Evolutionary conservation across 495 filamentous ascomycete species (phyloP).

Genomic region (Penicillium dipodomyicola): DNA sequence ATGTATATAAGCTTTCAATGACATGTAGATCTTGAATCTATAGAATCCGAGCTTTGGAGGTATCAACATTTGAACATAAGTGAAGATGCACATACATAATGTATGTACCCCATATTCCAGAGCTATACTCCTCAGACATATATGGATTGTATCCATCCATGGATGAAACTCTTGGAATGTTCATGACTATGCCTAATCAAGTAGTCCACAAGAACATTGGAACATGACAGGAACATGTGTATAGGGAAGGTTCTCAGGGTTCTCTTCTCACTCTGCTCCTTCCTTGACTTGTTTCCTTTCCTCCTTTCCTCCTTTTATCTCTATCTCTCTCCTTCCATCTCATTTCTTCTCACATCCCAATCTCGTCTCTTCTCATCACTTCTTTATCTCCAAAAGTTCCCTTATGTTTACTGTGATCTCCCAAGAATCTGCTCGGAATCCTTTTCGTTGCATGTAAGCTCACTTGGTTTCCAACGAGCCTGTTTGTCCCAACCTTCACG

Average conservation of each 20-base stretch:
- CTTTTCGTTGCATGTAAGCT: slow-evolving; percentile 27
- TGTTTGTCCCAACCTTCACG: slow-evolving; percentile 12
- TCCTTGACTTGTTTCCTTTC: neutral
- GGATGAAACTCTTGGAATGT: neutral
- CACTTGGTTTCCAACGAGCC: slow-evolving; percentile 28
- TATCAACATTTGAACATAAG: too few relatives aligned
- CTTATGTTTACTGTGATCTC: slow-evolving; percentile 11
- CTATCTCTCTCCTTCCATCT: neutral
- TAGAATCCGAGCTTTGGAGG: too few relatives aligned
- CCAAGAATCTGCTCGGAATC: slow-evolving; percentile 12
- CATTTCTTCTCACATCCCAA: slow-evolving; percentile 12
- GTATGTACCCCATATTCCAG: too few relatives aligned
- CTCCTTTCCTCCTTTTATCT: neutral
- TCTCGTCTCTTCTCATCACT: slow-evolving; percentile 9
- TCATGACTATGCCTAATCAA: neutral
- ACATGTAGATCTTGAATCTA: neutral
- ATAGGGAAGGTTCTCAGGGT: neutral
- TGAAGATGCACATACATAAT: too few relatives aligned
- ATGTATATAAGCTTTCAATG: too few relatives aligned
- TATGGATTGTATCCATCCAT: too few relatives aligned
- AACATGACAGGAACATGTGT: neutral
- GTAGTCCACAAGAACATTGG: neutral
- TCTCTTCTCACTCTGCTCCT: neutral
- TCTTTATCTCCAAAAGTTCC: slow-evolving; percentile 24
- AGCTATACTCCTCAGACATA: too few relatives aligned